Evolutionary conservation across 169 alveolate genomes (phyloP), one percentile per base, ranked within the genome.

Genomic region (Besnoitia besnoiti): DNA sequence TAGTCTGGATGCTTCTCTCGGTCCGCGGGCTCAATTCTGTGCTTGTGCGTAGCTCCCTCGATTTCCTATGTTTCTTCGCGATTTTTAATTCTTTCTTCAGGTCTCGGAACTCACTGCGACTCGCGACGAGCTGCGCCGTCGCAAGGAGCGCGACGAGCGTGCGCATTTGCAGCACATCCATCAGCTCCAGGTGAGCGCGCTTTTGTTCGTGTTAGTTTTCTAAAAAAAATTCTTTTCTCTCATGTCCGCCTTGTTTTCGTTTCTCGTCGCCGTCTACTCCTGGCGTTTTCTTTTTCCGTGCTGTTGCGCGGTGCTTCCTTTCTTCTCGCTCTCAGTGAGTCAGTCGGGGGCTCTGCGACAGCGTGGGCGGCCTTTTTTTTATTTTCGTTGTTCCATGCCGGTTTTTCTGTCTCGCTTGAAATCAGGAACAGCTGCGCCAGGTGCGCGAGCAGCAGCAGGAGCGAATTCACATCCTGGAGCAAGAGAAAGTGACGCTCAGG

Each of bases 351-450:
- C 79, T 10, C 7, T 24, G 79, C 42, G 79, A 30, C 33, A 62
- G 14, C 12, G 39, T 62, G 79, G 37, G 79, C 42, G 33, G 5
- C 39, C 79, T 49, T n/a, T 61, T 19, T 7, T 24, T 19, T 24
- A 3, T 8, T 7, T n/a, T 39, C 55, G 19, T 5, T 10, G 85
- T 39, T 35, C 14, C 55, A 2, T 16, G 40, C 8, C 51, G 27
- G 44, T 19, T 30, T 75, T 19, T 75, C 49, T n/a, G 19, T n/a
- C 85, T 14, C 40, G 44, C 30, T n/a, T n/a, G 44, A 8, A 4
- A 21, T 10, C 87, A 77, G 87, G 87, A 77, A 37, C 87, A 77
- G 87, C 87, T 77, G 59, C 87, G 87, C 7, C 35, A 5, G 42
- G 30, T 35, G 33, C 87, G 55, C 39, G 87, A 37, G 40, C 87